phyloP scores from a whole-genome alignment of 805 yeast species.

The Pichia cabralensis region DNA sequence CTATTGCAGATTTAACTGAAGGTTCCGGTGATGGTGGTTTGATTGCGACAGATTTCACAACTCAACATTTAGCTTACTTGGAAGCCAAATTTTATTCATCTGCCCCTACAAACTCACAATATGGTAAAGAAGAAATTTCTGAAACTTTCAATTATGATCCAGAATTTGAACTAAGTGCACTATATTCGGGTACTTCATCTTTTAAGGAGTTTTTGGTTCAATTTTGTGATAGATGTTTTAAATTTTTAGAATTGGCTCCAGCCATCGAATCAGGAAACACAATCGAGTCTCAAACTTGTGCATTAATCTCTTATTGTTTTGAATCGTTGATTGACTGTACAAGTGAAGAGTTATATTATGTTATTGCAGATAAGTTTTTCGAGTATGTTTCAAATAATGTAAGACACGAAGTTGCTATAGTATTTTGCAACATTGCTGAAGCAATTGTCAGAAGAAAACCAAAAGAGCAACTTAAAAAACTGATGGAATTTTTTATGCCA shows the following conservation, averaged over 20 bases:
- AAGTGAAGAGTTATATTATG: conserved; percentile 43
- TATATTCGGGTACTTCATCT: conserved; percentile 62
- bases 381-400: conserved; percentile 53
- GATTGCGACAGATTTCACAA: conserved; percentile 46
- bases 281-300: conserved; percentile 39
- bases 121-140: conserved; percentile 15
- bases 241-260: conserved; percentile 59
- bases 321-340: conserved; percentile 46
- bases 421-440: conserved; percentile 65
- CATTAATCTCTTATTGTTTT: conserved; percentile 28
- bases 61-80: conserved; percentile 50
- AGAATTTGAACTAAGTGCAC: conserved; percentile 42
- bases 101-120: conserved; percentile 17
- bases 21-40: conserved; percentile 31
- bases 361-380: conserved; percentile 37
- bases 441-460: conserved; percentile 61
- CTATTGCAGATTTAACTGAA: conserved; percentile 50
- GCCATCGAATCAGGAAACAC: conserved; percentile 43
- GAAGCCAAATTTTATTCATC: conserved; percentile 30
- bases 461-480: conserved; percentile 30
- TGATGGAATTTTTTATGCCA: conserved; percentile 36
- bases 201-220: conserved; percentile 51
- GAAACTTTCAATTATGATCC: conserved; percentile 31
- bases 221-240: conserved; percentile 49
- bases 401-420: conserved; percentile 49